Conservation (phyloP, 2,329 filamentous ascomycete species). For the Colletotrichum acutatum region DNA sequence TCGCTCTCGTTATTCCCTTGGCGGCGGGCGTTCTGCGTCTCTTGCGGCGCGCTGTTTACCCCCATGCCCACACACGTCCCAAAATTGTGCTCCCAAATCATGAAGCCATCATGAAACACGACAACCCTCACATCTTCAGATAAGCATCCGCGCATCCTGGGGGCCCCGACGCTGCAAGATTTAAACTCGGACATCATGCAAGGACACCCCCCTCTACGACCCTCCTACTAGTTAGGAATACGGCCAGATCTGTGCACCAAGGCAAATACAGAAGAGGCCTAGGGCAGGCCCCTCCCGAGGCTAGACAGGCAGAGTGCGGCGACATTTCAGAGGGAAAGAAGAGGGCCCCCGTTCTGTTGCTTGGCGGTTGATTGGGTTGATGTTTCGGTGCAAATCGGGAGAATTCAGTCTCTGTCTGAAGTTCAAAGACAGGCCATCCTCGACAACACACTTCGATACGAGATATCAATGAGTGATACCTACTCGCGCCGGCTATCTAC, state of each 20-base stretch:
- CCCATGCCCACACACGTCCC: constrained; percentile 3
- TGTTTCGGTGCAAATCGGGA: constrained; percentile 18
- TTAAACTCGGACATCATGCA: constrained; percentile 24
- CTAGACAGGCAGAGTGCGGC: background rate
- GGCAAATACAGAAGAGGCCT: background rate
- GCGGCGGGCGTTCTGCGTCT: background rate
- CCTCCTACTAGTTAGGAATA: background rate
- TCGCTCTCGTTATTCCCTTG: constrained; percentile 18
- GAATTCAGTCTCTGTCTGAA: background rate
- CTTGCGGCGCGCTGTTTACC: background rate
- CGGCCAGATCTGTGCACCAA: constrained; percentile 12
- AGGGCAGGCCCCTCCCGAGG: background rate
- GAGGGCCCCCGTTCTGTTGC: background rate
- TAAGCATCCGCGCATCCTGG: constrained; percentile 29
- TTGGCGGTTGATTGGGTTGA: constrained; percentile 24
- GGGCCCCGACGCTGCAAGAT: constrained; percentile 20
- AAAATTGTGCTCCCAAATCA: constrained; percentile 24
- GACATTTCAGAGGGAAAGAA: background rate
- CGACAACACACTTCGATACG: background rate
- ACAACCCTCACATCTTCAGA: constrained; percentile 33
- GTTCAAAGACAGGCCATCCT: constrained; percentile 1
- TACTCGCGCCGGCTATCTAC: constrained; percentile 6
- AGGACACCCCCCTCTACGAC: constrained; percentile 1
- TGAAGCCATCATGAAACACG: constrained; percentile 38
- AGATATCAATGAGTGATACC: background rate